Percentiles rank a stretch among this genome's conserved stretches.
These are phyloP conservation scores for Leccinum disarticulatum DNA, from an alignment of 768 basidiomycete genomes.

Conservation along the genomic window DNA sequence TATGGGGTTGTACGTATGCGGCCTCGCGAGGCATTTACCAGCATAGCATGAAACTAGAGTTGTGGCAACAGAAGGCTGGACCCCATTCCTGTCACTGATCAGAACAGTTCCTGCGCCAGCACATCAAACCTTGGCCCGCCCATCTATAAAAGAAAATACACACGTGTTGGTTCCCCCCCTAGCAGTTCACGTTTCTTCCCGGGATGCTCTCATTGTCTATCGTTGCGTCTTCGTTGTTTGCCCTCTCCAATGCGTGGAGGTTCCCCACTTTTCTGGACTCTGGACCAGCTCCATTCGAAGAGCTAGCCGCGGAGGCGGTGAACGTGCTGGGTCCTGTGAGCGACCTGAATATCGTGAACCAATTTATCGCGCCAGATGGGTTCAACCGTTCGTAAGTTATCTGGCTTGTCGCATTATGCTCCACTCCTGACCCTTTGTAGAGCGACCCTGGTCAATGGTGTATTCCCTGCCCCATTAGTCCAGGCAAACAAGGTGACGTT, in stretches of 20 bases:
- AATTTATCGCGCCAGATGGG: conserved; percentile 47
- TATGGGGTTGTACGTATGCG: background rate
- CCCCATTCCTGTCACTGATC: background rate
- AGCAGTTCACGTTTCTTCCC: background rate
- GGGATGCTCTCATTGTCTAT: conserved; percentile 9
- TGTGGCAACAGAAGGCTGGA: background rate
- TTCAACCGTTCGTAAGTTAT: conserved; percentile 38
- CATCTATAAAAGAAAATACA: conserved; percentile 11
- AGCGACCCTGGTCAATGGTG: conserved; percentile 43
- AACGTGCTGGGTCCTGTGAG: conserved; percentile 20
- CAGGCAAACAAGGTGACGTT: conserved; percentile 34
- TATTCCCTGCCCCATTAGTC: conserved; percentile 49
- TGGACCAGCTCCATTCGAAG: background rate
- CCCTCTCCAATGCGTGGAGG: conserved; percentile 5
- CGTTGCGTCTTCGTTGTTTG: conserved; percentile 11
- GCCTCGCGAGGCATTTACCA: background rate
- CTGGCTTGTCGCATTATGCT: background rate
- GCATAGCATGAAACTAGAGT: background rate
- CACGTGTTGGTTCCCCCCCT: too few species aligned
- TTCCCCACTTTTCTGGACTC: background rate
- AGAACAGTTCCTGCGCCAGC: background rate
- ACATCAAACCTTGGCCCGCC: background rate
- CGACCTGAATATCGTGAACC: conserved; percentile 38
- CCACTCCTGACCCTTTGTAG: conserved; percentile 20
- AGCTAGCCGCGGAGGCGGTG: background rate